Percentiles rank a stretch among this genome's conserved stretches.
phyloP scores from a whole-genome alignment of 805 yeast genomes.

The Saccharomycopsis sp. region DNA sequence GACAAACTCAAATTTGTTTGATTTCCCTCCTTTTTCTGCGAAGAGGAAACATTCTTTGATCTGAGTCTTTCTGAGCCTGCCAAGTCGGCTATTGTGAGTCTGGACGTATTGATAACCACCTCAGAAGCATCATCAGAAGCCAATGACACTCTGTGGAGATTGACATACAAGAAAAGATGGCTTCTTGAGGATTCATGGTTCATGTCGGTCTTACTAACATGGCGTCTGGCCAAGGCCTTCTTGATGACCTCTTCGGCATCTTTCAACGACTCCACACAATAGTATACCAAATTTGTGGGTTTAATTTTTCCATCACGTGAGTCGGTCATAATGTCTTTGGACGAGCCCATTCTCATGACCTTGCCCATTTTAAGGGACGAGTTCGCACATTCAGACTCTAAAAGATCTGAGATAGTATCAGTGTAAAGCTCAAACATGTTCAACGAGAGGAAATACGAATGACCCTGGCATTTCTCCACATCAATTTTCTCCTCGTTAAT shows the following conservation, averaged over 20 bases:
- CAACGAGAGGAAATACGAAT: conserved; percentile 33
- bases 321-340: conserved; percentile 39
- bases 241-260: conserved; percentile 34
- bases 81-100: conserved; percentile 45
- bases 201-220: conserved; percentile 38
- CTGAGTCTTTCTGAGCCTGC: conserved; percentile 50
- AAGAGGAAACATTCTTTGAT: conserved; percentile 34
- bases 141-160: conserved; percentile 26
- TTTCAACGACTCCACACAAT: conserved; percentile 23
- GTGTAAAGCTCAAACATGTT: conserved; percentile 49
- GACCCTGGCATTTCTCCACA: conserved; percentile 16
- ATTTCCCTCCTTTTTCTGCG: conserved; percentile 41
- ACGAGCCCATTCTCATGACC: conserved; percentile 21
- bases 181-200: conserved; percentile 43
- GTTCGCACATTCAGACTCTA: conserved; percentile 16
- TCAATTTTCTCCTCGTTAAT: conserved; percentile 22
- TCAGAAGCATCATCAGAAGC: neutral
- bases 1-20: conserved; percentile 43
- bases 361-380: conserved; percentile 21
- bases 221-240: conserved; percentile 35
- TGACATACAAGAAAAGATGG: conserved; percentile 43
- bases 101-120: conserved; percentile 25
- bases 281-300: conserved; percentile 33
- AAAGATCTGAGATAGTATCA: conserved; percentile 38
- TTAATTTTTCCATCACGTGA: conserved; percentile 37